These are phyloP conservation scores for Gossypium stocksii DNA, from an alignment of 345 rosid genomes.

Conservation along the genomic window DNA sequence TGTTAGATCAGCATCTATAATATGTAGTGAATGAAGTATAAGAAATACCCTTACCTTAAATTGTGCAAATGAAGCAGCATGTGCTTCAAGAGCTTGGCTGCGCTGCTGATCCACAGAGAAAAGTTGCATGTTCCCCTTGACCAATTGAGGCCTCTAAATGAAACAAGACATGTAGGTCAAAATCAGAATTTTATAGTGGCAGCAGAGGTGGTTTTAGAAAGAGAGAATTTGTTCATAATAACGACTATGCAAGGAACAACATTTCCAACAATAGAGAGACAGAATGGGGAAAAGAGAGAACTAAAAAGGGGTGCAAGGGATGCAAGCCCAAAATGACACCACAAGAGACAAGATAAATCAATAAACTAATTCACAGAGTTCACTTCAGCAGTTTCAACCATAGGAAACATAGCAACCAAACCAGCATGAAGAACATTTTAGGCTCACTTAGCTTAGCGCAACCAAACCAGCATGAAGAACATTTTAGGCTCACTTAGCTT, in stretches of 20 bases:
- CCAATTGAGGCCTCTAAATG: constrained; percentile 72
- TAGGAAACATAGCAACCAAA: neutral
- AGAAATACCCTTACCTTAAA: constrained; percentile 48
- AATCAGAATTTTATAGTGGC: constrained; percentile 2
- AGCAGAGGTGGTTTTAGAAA: neutral
- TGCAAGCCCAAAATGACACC: neutral
- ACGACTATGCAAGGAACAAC: neutral
- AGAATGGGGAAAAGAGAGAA: neutral
- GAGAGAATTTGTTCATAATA: neutral
- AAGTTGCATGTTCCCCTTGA: constrained; percentile 94
- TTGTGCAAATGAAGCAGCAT: constrained; percentile 96
- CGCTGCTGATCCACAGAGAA: constrained; percentile 96
- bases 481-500: neutral
- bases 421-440: neutral
- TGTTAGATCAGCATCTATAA: neutral
- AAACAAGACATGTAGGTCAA: constrained; percentile 12
- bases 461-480: neutral
- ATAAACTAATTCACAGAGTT: neutral
- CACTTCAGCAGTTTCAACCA: neutral
- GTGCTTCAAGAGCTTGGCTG: constrained; percentile 98
- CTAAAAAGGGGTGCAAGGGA: neutral
- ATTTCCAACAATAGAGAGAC: neutral
- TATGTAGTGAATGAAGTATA: neutral
- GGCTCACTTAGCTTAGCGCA: neutral
- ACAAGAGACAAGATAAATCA: neutral